These are phyloP conservation scores for Fraxinus anomala DNA, from an alignment of 257 asterid genomes.

Conservation along the genomic window DNA sequence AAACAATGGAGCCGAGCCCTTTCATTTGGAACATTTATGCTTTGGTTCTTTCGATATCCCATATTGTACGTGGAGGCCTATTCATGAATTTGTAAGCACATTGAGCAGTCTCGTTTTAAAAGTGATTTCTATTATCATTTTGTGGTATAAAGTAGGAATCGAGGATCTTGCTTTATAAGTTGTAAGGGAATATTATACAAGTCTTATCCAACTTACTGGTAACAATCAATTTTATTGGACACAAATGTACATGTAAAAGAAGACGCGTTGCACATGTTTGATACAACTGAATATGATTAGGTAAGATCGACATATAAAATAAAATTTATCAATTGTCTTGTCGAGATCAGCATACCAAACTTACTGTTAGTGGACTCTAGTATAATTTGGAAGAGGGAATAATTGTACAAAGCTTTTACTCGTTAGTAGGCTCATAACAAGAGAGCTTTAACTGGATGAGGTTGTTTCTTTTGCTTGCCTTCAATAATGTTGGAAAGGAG, in stretches of 20 bases:
- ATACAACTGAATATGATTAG: too few relatives aligned
- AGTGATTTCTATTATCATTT: not conserved
- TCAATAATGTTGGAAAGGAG: not conserved
- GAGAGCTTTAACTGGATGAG: not conserved
- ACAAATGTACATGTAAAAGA: too few relatives aligned
- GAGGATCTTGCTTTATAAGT: too few relatives aligned
- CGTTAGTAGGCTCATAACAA: not conserved
- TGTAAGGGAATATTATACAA: not conserved
- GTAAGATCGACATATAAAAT: too few relatives aligned
- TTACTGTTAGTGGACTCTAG: not conserved
- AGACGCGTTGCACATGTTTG: too few relatives aligned
- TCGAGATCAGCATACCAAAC: not conserved
- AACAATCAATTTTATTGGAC: too few relatives aligned
- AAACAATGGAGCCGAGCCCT: not conserved
- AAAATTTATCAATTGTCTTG: not conserved
- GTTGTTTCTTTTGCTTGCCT: not conserved
- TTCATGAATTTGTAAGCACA: not conserved
- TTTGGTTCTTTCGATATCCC: not conserved
- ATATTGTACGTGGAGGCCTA: not conserved
- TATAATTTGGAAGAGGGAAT: too few relatives aligned
- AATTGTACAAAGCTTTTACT: too few relatives aligned
- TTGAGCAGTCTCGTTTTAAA: not conserved
- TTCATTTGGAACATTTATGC: not conserved
- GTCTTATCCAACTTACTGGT: not conserved
- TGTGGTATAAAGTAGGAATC: not conserved